A percentile compares a stretch with the other conserved stretches of the same genome.
These are phyloP conservation scores for Smallanthus sonchifolius DNA, from an alignment of 129 eudicot species.

Conservation along the genomic window DNA sequence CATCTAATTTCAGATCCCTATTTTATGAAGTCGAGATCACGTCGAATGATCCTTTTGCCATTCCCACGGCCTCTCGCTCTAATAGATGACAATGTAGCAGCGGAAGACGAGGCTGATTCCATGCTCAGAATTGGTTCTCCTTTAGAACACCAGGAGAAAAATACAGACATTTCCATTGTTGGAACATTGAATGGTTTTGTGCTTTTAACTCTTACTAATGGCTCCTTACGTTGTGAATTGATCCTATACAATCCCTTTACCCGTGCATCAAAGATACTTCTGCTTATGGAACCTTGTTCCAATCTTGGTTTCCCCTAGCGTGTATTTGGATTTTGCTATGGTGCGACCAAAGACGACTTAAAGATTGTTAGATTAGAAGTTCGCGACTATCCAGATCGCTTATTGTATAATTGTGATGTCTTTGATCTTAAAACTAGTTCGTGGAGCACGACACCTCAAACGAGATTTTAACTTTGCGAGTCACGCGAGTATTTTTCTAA, in stretches of 20 bases:
- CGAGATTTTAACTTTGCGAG: not conserved
- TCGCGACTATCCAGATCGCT: not conserved
- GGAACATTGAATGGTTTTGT: not conserved
- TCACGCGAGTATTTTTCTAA: not conserved
- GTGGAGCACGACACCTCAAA: not conserved
- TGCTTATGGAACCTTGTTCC: not conserved
- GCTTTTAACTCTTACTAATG: not conserved
- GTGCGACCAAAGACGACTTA: not conserved
- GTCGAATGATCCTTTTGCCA: slow-evolving; percentile 14
- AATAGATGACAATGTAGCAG: not conserved
- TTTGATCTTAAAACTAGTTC: slow-evolving; percentile 3
- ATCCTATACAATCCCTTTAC: slow-evolving; percentile 24
- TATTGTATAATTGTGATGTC: not conserved
- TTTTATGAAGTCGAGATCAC: slow-evolving; percentile 11
- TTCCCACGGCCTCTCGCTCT: not conserved
- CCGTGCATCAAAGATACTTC: not conserved
- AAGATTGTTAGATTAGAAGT: slow-evolving; percentile 1
- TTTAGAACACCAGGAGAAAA: not conserved
- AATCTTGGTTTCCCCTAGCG: not conserved
- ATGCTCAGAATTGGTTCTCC: not conserved
- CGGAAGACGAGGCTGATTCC: not conserved
- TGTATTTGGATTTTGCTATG: not conserved
- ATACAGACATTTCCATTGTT: not conserved
- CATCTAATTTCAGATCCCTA: slow-evolving; percentile 9
- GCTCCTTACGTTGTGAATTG: not conserved